Base-by-base conservation (phyloP, 148 eudicot genomes). In the Rhododendron simsii region DNA sequence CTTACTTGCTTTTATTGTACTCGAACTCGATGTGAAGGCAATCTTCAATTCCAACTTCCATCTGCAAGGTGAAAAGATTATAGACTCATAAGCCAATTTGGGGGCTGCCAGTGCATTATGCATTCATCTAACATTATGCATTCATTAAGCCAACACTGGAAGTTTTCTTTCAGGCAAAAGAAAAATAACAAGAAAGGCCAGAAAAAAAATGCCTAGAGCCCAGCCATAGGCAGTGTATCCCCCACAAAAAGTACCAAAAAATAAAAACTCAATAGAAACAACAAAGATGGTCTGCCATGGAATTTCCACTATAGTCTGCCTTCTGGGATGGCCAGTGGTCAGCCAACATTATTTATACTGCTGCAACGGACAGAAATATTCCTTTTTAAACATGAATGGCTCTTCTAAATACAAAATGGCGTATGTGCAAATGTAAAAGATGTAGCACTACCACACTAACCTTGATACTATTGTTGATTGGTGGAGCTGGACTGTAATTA, bases 21-120 rank as follows among this genome's bases (percentile, higher is more conserved):
- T 97, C 99, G 84, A 97, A 97, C 90, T 97, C 99, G 50, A 95
- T 97, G 87, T 97, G 99, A 50, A 97, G 92, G 90, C 99, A 95
- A 87, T 95, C 98, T 91, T 95, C 98, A 85, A 97, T 97, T 86
- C 99, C 98, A 85, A 97, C 99, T 90, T 97, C 98, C 98, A 97
- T 97, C 99, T 97, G 91, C 89, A 90, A 90, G 82, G 71, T 51
- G 69, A 75, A 75, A 48, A 73, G 69, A 78, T 82, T 78, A 35
- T 16, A 37, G 80, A 71, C 30, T 45, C 16, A 48, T 14, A 69
- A 83, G 13, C 50, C 53, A 51, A 14, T 79, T 47, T 18, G 67
- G 61, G 65, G 16, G 37, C 55, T 51, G 28, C 33, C 33, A 7
- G 65, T 51, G 80, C 48, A 51, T 51, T 3, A 50, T 33, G 35